These are phyloP conservation scores for Cyphellophora europaea DNA, from an alignment of 2,329 filamentous ascomycete species.

Conservation along the genomic window DNA sequence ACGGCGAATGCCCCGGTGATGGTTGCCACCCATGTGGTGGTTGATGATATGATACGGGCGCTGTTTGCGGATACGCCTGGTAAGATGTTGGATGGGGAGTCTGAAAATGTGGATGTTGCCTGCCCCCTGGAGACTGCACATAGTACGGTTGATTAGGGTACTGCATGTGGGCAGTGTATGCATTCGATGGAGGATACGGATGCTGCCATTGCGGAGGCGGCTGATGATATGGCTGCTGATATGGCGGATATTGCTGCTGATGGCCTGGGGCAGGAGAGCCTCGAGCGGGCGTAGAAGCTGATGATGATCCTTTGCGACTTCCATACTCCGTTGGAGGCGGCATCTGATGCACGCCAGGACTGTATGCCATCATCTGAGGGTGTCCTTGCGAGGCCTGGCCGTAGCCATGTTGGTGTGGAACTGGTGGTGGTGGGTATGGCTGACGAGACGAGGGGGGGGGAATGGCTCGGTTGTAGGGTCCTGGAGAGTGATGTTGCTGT, in stretches of 20 bases:
- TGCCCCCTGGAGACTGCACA: slow-evolving; percentile 6
- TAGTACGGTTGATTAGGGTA: slow-evolving; percentile 13
- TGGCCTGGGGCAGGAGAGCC: slow-evolving; percentile 16
- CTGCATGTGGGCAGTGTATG: slow-evolving; percentile 10
- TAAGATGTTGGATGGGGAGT: slow-evolving; percentile 13
- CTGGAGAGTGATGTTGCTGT: slow-evolving; percentile 12
- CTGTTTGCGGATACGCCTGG: slow-evolving; percentile 16
- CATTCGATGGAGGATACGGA: slow-evolving; percentile 6
- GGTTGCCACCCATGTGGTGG: slow-evolving; percentile 11
- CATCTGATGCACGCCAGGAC: slow-evolving; percentile 13
- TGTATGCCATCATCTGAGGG: slow-evolving; percentile 12
- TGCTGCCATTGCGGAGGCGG: slow-evolving; percentile 16
- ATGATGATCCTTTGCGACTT: slow-evolving; percentile 7
- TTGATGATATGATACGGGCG: slow-evolving; percentile 12
- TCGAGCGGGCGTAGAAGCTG: slow-evolving; percentile 11
- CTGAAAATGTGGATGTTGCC: slow-evolving; percentile 14
- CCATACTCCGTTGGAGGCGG: slow-evolving; percentile 15
- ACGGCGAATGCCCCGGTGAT: slow-evolving; percentile 10
- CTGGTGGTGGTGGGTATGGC: slow-evolving; percentile 4
- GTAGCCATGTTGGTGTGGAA: background rate
- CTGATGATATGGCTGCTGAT: slow-evolving; percentile 15
- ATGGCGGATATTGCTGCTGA: slow-evolving; percentile 11
- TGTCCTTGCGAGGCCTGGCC: slow-evolving; percentile 9
- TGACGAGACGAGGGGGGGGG: slow-evolving; percentile 16
- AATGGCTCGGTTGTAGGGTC: slow-evolving; percentile 12